A percentile compares a stretch with the other conserved stretches of the same genome.
Evolutionary conservation across 2,329 filamentous ascomycete species (phyloP).

Genomic region (Pseudocercospora musae): DNA sequence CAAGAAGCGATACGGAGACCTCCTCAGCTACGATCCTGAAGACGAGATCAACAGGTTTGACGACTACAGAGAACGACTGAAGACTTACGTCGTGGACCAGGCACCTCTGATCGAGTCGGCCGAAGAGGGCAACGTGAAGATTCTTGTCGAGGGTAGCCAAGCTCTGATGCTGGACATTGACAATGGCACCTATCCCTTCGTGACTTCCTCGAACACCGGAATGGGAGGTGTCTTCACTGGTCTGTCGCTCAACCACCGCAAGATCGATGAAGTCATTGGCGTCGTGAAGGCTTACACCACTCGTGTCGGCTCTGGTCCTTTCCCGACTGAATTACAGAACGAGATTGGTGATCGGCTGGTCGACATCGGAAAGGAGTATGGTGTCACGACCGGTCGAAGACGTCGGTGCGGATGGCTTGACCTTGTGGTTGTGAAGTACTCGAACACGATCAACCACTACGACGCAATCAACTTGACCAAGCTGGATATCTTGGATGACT

Average conservation of each 20-base stretch:
- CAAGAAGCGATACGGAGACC: slow-evolving; percentile 65
- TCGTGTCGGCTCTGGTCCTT: slow-evolving; percentile 55
- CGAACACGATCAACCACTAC: slow-evolving; percentile 63
- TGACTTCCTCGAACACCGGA: slow-evolving; percentile 59
- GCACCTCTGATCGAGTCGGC: slow-evolving; percentile 61
- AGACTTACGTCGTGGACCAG: slow-evolving; percentile 63
- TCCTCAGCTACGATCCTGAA: slow-evolving; percentile 65
- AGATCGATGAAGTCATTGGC: slow-evolving; percentile 60
- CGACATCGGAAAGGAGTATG: slow-evolving; percentile 53
- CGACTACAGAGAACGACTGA: slow-evolving; percentile 56
- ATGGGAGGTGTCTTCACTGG: slow-evolving; percentile 63
- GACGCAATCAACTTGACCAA: slow-evolving; percentile 63
- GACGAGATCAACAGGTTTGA: slow-evolving; percentile 64
- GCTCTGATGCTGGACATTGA: slow-evolving; percentile 67
- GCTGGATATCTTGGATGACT: slow-evolving; percentile 69
- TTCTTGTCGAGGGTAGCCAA: slow-evolving; percentile 68
- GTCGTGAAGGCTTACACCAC: slow-evolving; percentile 69
- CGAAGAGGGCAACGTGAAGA: slow-evolving; percentile 56
- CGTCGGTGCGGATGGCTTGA: slow-evolving; percentile 65
- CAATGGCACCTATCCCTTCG: slow-evolving; percentile 60
- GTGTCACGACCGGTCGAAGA: slow-evolving; percentile 58
- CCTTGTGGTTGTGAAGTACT: slow-evolving; percentile 67
- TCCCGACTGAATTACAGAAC: slow-evolving; percentile 64
- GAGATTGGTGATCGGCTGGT: slow-evolving; percentile 57
- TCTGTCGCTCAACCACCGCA: slow-evolving; percentile 58